Evolutionary conservation across 2,329 filamentous ascomycete genomes (phyloP), one percentile per base, ranked within the genome.

Genomic region (Venturia carpophila): DNA sequence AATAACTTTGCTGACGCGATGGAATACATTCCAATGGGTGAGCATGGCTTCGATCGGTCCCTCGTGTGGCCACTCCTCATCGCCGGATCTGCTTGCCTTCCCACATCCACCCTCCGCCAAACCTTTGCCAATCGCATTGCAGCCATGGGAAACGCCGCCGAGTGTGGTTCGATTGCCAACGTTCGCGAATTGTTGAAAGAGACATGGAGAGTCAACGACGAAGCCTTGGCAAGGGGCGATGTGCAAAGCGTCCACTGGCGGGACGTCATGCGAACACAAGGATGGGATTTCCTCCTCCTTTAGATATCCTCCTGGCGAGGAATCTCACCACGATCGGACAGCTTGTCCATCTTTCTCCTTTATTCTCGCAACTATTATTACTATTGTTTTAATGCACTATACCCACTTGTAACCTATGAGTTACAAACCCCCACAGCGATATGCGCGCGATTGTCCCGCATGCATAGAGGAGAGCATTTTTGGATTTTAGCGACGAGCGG

Each of bases 31-130:
- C 94, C 94, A 27, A 83, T 87, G 1, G 93, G 93, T 0, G 83
- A 86, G 5, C 81, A 84, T 45, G 93, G 93, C 64, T 97, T 91
- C 73, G 94, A 99, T 77, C 89, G 91, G 71, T 92, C 89, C 66
- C 84, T 97, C 30, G 88, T 92, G 68, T 97, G 94, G 94, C 92
- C 96, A 24, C 88, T 96, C 70, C 87, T 97, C 58, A 86, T 97
- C 65, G 89, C 89, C 55, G 94, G 92, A 65, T 88, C 89, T 6
- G 87, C 90, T 71, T 92, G 90, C 67, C 82, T 86, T 1, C 83
- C 88, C 1, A 82, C 80, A 66, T 93, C 90, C 58, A 75, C 82
- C 30, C 96, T 97, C 83, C 88, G 93, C 69, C 75, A 77, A 45
- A 87, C 94, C 74, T 89, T 97, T 68, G 82, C 86, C 65, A 88